Conservation (phyloP, 2,329 filamentous ascomycete genomes). For the Microsporum ferrugineum region DNA sequence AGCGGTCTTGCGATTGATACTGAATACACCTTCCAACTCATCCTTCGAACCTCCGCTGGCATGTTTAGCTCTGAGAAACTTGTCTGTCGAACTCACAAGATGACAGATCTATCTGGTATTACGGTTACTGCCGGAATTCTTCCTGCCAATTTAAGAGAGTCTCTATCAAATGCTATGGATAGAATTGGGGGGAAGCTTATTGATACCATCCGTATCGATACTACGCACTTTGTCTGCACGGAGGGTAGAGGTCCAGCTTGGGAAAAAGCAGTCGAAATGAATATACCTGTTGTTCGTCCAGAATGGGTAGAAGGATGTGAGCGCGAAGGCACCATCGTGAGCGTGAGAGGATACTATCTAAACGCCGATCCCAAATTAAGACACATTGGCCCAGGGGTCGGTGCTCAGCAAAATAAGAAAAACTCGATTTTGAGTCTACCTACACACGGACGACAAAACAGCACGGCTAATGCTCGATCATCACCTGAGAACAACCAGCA, state of each 20-base stretch:
- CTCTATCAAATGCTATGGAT: constrained; percentile 62
- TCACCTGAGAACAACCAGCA: constrained; percentile 7
- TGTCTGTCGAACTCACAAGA: constrained; percentile 85
- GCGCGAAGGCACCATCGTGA: constrained; percentile 78
- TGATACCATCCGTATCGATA: constrained; percentile 86
- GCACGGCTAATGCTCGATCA: not conserved
- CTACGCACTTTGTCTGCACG: constrained; percentile 94
- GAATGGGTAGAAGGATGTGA: constrained; percentile 99
- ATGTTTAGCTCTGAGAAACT: constrained; percentile 76
- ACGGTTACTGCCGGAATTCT: constrained; percentile 87
- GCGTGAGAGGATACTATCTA: constrained; percentile 90
- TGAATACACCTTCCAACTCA: constrained; percentile 88
- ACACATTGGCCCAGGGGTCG: constrained; percentile 33
- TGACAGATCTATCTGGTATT: constrained; percentile 93
- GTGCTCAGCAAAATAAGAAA: constrained; percentile 13
- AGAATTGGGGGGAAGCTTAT: constrained; percentile 87
- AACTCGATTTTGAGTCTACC: constrained; percentile 9
- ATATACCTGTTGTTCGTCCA: constrained; percentile 89
- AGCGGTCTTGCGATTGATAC: constrained; percentile 91
- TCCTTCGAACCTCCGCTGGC: constrained; percentile 81
- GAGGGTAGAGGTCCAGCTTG: constrained; percentile 80
- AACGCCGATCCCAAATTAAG: constrained; percentile 64
- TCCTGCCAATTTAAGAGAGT: constrained; percentile 60
- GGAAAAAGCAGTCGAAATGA: constrained; percentile 97
- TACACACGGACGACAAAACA: constrained; percentile 4